Percentiles rank a stretch among this genome's conserved stretches.
These are phyloP conservation scores for Puccinia coronata DNA, from an alignment of 1,284 basidiomycete genomes.

Conservation along the genomic window DNA sequence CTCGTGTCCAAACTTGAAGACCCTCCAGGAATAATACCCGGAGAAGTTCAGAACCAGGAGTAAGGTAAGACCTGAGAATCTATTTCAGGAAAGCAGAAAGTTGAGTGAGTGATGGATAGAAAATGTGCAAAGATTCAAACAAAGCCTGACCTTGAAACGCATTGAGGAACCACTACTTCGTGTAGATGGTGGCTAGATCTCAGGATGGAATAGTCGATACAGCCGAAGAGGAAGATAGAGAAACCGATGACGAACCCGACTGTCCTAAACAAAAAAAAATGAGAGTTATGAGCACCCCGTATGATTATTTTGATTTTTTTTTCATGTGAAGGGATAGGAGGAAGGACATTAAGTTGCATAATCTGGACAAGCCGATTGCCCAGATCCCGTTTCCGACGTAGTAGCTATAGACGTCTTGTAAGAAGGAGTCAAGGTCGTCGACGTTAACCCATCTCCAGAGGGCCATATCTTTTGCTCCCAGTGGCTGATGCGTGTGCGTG, in stretches of 20 bases:
- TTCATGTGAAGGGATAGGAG: constrained; percentile 27
- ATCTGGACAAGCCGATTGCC: constrained; percentile 82
- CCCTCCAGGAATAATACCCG: constrained; percentile 71
- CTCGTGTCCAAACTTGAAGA: constrained; percentile 62
- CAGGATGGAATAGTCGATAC: constrained; percentile 83
- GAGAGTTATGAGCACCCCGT: constrained; percentile 51
- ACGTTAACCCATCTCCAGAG: constrained; percentile 99
- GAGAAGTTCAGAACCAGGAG: constrained; percentile 80
- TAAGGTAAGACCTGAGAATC: constrained; percentile 75
- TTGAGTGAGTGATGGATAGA: background rate
- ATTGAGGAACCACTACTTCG: constrained; percentile 54
- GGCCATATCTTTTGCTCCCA: constrained; percentile 68
- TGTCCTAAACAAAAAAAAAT: constrained; percentile 66
- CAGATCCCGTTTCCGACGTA: constrained; percentile 95
- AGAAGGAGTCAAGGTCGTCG: constrained; percentile 88
- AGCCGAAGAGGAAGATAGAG: constrained; percentile 91
- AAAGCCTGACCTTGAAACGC: constrained; percentile 38
- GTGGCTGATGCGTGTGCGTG: background rate
- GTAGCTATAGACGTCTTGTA: constrained; percentile 88
- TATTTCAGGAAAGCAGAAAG: constrained; percentile 32
- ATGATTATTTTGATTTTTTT: background rate
- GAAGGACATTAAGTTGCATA: constrained; percentile 82
- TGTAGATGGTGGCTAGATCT: constrained; percentile 56
- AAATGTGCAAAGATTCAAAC: background rate
- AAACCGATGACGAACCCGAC: constrained; percentile 96